Evolutionary conservation across 306 rosid genomes (phyloP).

Genomic region (Casuarina cunninghamiana): DNA sequence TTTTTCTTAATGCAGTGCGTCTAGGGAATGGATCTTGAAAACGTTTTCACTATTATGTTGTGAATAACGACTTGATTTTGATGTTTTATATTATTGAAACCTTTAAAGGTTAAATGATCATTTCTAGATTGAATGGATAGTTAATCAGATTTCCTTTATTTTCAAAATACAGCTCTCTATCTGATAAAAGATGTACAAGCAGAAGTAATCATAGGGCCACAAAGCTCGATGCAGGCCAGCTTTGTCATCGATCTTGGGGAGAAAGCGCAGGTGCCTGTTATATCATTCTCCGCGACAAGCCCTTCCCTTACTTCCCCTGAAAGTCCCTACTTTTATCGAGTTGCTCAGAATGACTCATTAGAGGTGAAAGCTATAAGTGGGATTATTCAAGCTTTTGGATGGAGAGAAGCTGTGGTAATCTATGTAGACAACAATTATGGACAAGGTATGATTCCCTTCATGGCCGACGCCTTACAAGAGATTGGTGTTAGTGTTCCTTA

Average conservation of each 20-base stretch:
- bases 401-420: constrained; percentile 39
- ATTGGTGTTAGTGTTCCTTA: constrained; percentile 25
- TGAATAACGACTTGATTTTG: no score
- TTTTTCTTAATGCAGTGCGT: no score
- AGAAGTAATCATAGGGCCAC: constrained; percentile 45
- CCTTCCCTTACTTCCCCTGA: constrained; percentile 29
- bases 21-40: no score
- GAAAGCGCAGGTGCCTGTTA: constrained; percentile 37
- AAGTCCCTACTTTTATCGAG: constrained; percentile 33
- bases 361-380: constrained; percentile 36
- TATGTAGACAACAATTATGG: constrained; percentile 22
- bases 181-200: constrained; percentile 3
- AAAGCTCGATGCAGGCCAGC: constrained; percentile 28
- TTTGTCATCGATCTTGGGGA: constrained; percentile 31
- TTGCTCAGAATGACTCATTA: constrained; percentile 21
- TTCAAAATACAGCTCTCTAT: no score
- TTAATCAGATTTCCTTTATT: no score
- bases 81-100: no score
- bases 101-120: no score
- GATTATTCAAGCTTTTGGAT: constrained; percentile 29
- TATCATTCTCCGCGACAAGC: constrained; percentile 40
- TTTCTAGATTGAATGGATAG: no score
- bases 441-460: constrained; percentile 24
- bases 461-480: constrained; percentile 27
- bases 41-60: no score